A percentile compares a stretch with the other conserved stretches of the same genome.
These are phyloP conservation scores for Phytophthora sp. DNA, from an alignment of 352 stramenopile species.

Conservation along the genomic window DNA sequence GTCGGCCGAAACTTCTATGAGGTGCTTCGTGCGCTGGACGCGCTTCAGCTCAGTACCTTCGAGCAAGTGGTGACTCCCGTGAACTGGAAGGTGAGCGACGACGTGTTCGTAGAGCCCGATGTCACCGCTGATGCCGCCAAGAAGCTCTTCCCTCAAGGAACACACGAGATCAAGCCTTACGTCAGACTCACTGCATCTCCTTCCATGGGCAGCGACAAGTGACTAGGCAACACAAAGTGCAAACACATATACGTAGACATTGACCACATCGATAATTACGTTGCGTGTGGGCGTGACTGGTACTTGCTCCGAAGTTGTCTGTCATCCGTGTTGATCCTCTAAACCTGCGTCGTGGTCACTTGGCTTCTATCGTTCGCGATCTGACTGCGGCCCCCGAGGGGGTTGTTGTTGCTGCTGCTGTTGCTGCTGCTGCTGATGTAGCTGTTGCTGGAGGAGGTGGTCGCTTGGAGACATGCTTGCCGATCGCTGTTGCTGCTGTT, in stretches of 20 bases:
- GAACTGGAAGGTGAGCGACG: conserved; percentile 89
- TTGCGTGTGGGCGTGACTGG: conserved; percentile 7
- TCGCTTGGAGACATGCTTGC: conserved; percentile 37
- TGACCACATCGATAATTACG: conserved; percentile 40
- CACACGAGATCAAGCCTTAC: conserved; percentile 86
- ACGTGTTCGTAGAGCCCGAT: conserved; percentile 85
- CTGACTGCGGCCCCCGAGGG: conserved; percentile 28
- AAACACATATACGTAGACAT: conserved; percentile 30
- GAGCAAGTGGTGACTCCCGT: conserved; percentile 80
- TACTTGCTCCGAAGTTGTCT: background rate
- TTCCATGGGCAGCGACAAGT: conserved; percentile 63
- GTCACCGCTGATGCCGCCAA: conserved; percentile 69
- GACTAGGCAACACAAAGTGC: background rate
- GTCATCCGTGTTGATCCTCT: conserved; percentile 12
- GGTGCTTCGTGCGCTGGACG: conserved; percentile 71
- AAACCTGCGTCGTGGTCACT: conserved; percentile 1
- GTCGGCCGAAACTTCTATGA: conserved; percentile 87
- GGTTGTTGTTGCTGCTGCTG: conserved; percentile 33
- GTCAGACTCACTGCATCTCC: conserved; percentile 76
- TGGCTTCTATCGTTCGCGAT: conserved; percentile 15
- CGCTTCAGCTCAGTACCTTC: conserved; percentile 74
- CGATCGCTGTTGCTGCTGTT: conserved; percentile 38
- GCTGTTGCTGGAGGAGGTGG: conserved; percentile 38
- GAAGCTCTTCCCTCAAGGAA: conserved; percentile 79
- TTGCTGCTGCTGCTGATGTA: conserved; percentile 30